Percentiles rank a stretch among this genome's conserved stretches.
Conservation (phyloP, 2,329 filamentous ascomycete species). For the Exophiala mesophila region DNA sequence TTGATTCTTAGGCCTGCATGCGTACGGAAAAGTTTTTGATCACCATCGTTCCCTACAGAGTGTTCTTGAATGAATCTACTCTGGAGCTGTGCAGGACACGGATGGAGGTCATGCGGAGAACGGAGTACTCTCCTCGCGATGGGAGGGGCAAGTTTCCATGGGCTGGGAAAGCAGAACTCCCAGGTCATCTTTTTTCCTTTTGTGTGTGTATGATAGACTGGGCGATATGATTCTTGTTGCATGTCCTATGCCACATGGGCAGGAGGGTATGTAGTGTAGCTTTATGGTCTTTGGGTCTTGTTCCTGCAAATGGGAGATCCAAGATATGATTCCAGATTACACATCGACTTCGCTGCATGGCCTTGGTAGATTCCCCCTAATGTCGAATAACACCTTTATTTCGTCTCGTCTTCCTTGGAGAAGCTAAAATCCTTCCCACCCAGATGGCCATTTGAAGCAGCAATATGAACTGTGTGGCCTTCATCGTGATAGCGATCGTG, state of each 20-base stretch:
- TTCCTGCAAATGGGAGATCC: neutral
- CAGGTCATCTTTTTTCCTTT: conserved; percentile 2
- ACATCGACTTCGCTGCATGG: neutral
- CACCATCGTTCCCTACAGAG: conserved; percentile 9
- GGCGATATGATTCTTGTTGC: conserved; percentile 9
- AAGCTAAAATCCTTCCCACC: no score
- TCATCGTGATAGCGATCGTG: no score
- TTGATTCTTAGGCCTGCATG: conserved; percentile 19
- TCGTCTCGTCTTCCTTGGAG: no score
- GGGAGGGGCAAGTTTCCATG: conserved; percentile 15
- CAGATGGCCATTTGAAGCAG: no score
- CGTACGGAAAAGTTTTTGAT: conserved; percentile 23
- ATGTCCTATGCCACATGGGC: neutral
- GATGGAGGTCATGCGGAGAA: conserved; percentile 17
- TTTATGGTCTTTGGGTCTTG: neutral
- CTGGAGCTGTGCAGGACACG: conserved; percentile 5
- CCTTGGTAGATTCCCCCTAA: neutral
- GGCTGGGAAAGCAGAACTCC: conserved; percentile 1
- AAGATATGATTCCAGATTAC: neutral
- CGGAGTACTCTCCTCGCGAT: conserved; percentile 14
- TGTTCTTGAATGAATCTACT: conserved; percentile 12
- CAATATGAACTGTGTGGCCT: no score
- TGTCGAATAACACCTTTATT: no score
- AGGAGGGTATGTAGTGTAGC: neutral
- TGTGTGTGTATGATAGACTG: conserved; percentile 24